Conservation (phyloP, 345 rosid species). For the Salix koriyanagi region DNA sequence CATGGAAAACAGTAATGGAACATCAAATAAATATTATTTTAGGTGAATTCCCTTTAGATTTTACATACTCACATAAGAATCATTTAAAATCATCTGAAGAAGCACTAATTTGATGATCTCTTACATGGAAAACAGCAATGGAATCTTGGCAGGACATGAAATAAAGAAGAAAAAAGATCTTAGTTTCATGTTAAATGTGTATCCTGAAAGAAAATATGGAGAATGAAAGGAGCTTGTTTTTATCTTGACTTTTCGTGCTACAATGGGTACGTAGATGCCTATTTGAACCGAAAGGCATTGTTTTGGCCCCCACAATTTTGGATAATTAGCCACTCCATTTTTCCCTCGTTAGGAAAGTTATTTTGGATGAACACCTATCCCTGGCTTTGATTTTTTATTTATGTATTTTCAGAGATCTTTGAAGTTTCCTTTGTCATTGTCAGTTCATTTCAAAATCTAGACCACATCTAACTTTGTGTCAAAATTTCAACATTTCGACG, state of each 20-base stretch:
- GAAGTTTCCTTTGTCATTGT: background rate
- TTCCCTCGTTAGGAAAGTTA: background rate
- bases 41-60: no score
- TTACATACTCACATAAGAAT: no score
- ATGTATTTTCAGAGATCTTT: background rate
- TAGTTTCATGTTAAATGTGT: background rate
- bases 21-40: no score
- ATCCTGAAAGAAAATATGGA: background rate
- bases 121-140: no score
- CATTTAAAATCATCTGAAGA: no score
- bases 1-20: no score
- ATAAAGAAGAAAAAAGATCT: no score
- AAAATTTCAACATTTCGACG: background rate
- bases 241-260: background rate
- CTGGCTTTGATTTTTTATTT: background rate
- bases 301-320: background rate
- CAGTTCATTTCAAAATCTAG: background rate
- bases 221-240: background rate
- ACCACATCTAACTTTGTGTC: background rate
- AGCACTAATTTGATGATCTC: no score
- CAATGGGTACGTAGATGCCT: no score
- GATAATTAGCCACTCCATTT: background rate
- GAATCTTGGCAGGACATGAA: no score
- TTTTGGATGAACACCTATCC: background rate
- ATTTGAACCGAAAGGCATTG: constrained; percentile 13